phyloP scores from a whole-genome alignment of 164 flowering plant species.

The Aristolochia contorta region DNA sequence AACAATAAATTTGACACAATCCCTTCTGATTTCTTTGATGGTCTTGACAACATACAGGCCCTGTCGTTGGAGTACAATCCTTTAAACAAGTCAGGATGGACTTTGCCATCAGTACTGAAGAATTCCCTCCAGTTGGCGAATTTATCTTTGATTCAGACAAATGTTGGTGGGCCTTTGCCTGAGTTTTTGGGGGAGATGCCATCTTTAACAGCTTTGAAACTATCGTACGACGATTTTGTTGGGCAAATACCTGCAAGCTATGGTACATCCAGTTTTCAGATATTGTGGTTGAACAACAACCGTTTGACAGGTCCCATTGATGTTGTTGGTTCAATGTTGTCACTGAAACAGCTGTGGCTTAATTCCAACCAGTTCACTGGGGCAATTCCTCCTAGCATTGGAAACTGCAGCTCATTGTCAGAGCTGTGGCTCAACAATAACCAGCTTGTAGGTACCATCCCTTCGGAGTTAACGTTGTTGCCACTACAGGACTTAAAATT shows the following conservation, averaged over 20 bases:
- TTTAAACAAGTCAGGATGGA: conserved; percentile 65
- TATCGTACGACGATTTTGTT: conserved; percentile 39
- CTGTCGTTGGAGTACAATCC: conserved; percentile 66
- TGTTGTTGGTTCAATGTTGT: conserved; percentile 39
- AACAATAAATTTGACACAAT: conserved; percentile 55
- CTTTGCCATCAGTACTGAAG: conserved; percentile 35
- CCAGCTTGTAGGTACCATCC: conserved; percentile 61
- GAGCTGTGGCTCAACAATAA: conserved; percentile 59
- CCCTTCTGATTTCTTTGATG: conserved; percentile 60
- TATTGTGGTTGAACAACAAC: conserved; percentile 67
- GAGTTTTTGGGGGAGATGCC: conserved; percentile 46
- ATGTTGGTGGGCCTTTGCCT: conserved; percentile 55
- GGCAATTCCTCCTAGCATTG: conserved; percentile 51
- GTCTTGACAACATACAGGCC: conserved; percentile 38
- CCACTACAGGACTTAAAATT: conserved; percentile 35
- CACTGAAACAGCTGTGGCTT: conserved; percentile 49
- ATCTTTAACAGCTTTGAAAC: conserved; percentile 34
- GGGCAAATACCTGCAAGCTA: conserved; percentile 59
- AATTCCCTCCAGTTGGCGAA: conserved; percentile 45
- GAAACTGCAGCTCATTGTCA: conserved; percentile 32
- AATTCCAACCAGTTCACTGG: conserved; percentile 77
- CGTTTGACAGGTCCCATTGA: conserved; percentile 53
- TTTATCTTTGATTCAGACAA: conserved; percentile 34
- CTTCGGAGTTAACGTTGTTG: conserved; percentile 37
- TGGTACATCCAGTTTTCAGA: conserved; percentile 34